Evolutionary conservation across 2,329 filamentous ascomycete species (phyloP).

Genomic region (Bipolaris oryzae): DNA sequence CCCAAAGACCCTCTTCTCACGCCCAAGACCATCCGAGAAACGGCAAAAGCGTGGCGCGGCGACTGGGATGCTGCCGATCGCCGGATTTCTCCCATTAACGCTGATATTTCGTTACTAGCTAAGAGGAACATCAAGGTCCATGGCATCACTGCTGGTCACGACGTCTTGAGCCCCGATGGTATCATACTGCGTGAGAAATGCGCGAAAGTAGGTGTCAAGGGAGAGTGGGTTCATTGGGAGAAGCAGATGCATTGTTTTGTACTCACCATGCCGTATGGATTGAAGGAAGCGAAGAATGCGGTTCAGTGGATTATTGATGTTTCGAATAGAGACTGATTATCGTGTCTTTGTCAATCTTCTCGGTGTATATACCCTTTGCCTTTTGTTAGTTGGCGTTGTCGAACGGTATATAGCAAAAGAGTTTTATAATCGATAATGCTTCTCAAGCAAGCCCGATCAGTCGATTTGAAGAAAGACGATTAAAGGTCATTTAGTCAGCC

Average conservation of each 20-base stretch:
- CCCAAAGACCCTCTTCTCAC: constrained; percentile 56
- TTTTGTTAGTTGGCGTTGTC: no score
- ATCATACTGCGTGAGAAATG: constrained; percentile 56
- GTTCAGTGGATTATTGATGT: constrained; percentile 55
- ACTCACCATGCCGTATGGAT: constrained; percentile 56
- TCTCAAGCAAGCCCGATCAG: no score
- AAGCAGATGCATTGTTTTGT: constrained; percentile 67
- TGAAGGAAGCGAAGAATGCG: constrained; percentile 56
- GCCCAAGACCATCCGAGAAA: constrained; percentile 49
- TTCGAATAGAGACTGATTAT: constrained; percentile 32
- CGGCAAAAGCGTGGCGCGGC: constrained; percentile 51
- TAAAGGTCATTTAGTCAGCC: no score
- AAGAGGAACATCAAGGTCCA: constrained; percentile 55
- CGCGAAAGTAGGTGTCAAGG: constrained; percentile 50
- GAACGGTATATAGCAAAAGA: no score
- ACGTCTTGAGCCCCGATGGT: constrained; percentile 61
- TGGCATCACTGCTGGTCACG: constrained; percentile 59
- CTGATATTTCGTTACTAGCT: constrained; percentile 50
- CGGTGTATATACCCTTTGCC: no score
- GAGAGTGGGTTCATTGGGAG: constrained; percentile 65
- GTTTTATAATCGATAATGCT: no score
- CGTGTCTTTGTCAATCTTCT: no score
- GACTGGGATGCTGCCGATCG: constrained; percentile 53
- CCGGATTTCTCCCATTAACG: constrained; percentile 57
- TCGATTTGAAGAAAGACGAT: no score